Base-by-base conservation (phyloP, 345 rosid genomes). In the Ceriops zippeliana region DNA sequence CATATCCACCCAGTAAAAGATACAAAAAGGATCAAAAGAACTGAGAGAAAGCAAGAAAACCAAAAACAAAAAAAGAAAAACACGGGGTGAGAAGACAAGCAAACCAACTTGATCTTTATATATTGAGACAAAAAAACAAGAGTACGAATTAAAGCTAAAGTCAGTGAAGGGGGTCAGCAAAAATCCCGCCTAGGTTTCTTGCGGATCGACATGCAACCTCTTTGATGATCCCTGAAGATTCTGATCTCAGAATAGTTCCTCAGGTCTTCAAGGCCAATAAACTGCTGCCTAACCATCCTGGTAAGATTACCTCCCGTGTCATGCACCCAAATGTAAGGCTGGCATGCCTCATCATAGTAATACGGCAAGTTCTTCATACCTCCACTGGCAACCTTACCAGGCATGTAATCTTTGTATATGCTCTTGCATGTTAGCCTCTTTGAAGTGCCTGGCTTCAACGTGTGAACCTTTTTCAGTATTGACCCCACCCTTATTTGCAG, bases 241-340 rank as follows among this genome's bases (percentile, higher is more conserved):
- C 87, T 86, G 69, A 90, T 90, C 84, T 92, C 97, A 10, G 93
- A 90, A 81, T 63, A 89, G 47, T 92, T 89, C 69, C 91, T 85
- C 24, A 92, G 75, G 75, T 92, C 98, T 57, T 90, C 89, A 0
- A 92, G 88, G 67, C 98, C 87, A 69, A 90, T 75, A 65, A 87
- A 92, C 74, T 92, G 96, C 75, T 92, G 95, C 86, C 89, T 92
- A 60, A 89, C 97, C 89, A 89, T 89, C 78, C 88, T 90, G 0
- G 89, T 80, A 32, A 87, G 84, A 79, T 84, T 97, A 2, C 84
- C 87, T 13, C 89, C 91, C 0, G 83, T 73, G 67, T 87, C 96
- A 60, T 90, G 86, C 6, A 90, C 86, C 98, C 98, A 92, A 9
- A 92, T 83, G 68, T 92, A 92, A 34, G 96, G 98, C 49, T 81